phyloP scores from a whole-genome alignment of 176 grass and related monocot genomes.

The Elaeis guineensis region DNA sequence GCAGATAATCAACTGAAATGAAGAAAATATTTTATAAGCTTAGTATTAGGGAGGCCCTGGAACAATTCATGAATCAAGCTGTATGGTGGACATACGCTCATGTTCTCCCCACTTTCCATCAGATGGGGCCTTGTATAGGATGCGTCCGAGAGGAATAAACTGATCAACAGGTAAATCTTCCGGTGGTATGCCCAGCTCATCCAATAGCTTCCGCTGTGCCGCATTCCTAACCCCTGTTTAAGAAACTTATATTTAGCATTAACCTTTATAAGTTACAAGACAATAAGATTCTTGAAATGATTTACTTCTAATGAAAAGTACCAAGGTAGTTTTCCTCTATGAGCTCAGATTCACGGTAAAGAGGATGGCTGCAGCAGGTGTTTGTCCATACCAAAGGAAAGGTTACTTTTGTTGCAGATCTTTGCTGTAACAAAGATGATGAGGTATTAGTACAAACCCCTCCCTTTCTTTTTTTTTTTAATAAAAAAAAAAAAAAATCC shows the following conservation, averaged over 20 bases:
- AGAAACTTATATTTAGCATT: neutral
- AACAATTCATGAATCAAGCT: too few species aligned
- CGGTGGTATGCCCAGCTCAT: conserved; percentile 77
- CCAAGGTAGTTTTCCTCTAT: conserved; percentile 82
- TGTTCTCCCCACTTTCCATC: conserved; percentile 97
- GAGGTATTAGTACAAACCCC: too few species aligned
- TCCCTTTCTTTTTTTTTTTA: too few species aligned
- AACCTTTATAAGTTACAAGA: neutral
- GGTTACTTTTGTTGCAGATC: conserved; percentile 85
- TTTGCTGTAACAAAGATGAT: conserved; percentile 47
- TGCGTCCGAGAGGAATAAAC: conserved; percentile 75
- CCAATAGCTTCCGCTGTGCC: conserved; percentile 82
- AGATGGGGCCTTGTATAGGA: conserved; percentile 93
- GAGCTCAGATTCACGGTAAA: conserved; percentile 90
- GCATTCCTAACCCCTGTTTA: conserved; percentile 81
- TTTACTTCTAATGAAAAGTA: conserved; percentile 13
- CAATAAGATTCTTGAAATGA: neutral
- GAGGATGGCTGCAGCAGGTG: conserved; percentile 96
- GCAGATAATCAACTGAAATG: conserved; percentile 69
- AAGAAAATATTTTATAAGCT: neutral
- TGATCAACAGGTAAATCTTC: conserved; percentile 75
- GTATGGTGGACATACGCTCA: conserved; percentile 37
- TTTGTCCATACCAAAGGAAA: conserved; percentile 99
- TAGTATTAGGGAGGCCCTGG: too few species aligned
- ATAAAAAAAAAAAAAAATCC: conserved; percentile 23